Conservation (phyloP, 2,329 filamentous ascomycete genomes). For the Calonectria pseudoreteaudii region DNA sequence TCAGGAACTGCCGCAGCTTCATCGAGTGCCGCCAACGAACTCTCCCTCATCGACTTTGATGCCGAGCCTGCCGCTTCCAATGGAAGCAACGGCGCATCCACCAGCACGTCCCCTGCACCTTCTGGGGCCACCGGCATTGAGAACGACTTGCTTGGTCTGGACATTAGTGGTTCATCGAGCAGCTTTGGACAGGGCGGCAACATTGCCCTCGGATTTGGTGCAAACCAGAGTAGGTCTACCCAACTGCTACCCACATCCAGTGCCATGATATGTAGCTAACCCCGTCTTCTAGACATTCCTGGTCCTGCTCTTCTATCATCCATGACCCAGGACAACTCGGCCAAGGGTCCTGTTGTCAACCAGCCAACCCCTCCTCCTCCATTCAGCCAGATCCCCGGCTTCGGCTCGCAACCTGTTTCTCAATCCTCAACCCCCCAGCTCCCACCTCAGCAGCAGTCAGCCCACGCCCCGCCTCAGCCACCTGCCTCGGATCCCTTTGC, state of each 20-base stretch:
- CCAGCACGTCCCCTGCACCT: constrained; percentile 39
- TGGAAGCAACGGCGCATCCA: constrained; percentile 54
- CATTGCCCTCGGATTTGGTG: constrained; percentile 84
- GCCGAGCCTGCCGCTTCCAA: constrained; percentile 69
- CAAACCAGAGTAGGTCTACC: constrained; percentile 71
- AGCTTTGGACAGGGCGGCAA: constrained; percentile 80
- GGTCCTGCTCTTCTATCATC: constrained; percentile 75
- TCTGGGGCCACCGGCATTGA: constrained; percentile 77
- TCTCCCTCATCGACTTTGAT: constrained; percentile 95
- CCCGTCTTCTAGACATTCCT: constrained; percentile 64
- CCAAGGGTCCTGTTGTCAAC: constrained; percentile 55
- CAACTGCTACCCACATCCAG: neutral
- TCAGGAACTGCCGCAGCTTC: constrained; percentile 70
- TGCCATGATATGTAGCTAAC: constrained; percentile 29
- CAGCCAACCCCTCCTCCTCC: constrained; percentile 55
- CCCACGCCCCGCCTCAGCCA: constrained; percentile 58
- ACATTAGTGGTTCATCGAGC: constrained; percentile 73
- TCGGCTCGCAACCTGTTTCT: constrained; percentile 64
- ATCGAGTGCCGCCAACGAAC: constrained; percentile 68
- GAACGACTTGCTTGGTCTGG: constrained; percentile 90
- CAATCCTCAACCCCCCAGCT: constrained; percentile 67
- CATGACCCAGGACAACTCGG: constrained; percentile 70
- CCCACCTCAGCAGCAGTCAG: constrained; percentile 58
- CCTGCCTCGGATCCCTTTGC: constrained; percentile 65
- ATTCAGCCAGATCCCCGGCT: constrained; percentile 67